Evolutionary conservation across 176 grass and related monocot genomes (phyloP), one percentile per base, ranked within the genome.

Genomic region (Oryza punctata): DNA sequence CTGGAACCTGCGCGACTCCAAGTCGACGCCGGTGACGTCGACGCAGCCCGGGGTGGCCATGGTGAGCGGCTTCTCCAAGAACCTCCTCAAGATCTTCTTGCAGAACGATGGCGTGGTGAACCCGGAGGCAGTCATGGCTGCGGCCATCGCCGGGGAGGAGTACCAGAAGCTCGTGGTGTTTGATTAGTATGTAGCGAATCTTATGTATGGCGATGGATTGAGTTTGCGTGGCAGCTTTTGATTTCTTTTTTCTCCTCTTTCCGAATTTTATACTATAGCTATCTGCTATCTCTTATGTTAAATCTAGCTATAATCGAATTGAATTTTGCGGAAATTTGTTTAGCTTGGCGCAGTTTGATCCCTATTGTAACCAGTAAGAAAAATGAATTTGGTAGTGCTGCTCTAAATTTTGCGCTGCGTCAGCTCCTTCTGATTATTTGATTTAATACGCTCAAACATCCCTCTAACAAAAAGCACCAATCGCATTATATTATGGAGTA

Each of bases 31-130:
- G 18, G 90, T 93, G 59, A 79, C 65, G 2, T 82, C 88, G 2
- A 61, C 60, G 10, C 78, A 91, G 88, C 92, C 85, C 14, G 94
- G 85, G 57, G 94, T 94, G 24, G 94, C 92, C 19, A 59, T 97
- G 9, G 94, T 97, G 0, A 94, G 94, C 44, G 94, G 88, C 21
- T 97, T 94, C 83, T 92, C 92, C 5, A 92, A 94, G 81, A 97
- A 97, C 30, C 29, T 94, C 69, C 7, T 97, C 15, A 97, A 94
- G 84, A 8, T 94, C 45, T 94, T 97, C 87, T 59, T 92, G 5
- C 60, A 86, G 8, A 77, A 85, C 24, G 71, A 23, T 23, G 91
- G 90, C 11, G 70, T 86, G 46, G 18, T 86, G 18, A 75, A 8
- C 50, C 92, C 95, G 5, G 72, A 71, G 79, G 75, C 27, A 0